These are phyloP conservation scores for Pyricularia sp. DNA, from an alignment of 2,329 filamentous ascomycete species.

Conservation along the genomic window DNA sequence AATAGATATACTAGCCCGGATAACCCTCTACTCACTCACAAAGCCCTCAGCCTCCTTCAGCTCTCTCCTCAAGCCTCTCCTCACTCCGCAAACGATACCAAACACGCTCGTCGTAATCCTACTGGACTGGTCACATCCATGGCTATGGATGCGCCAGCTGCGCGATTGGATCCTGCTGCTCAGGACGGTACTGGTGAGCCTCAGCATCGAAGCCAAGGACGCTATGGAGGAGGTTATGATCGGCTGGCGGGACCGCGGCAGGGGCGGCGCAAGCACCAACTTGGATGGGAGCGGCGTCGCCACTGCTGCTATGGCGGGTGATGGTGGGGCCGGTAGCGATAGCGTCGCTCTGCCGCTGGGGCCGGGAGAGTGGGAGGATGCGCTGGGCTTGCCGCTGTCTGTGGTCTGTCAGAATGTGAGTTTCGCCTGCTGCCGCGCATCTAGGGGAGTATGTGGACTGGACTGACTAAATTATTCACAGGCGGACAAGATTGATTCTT, in stretches of 20 bases:
- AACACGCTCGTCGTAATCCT: conserved; percentile 84
- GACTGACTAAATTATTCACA: conserved; percentile 23
- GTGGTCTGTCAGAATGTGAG: conserved; percentile 92
- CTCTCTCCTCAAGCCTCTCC: conserved; percentile 71
- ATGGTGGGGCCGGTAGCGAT: conserved; percentile 31
- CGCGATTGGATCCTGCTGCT: conserved; percentile 84
- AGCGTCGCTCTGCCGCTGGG: conserved; percentile 69
- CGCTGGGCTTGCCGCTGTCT: conserved; percentile 74
- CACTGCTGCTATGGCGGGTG: conserved; percentile 29
- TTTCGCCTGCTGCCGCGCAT: conserved; percentile 8
- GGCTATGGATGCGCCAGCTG: conserved; percentile 83
- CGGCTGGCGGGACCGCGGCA: conserved; percentile 68
- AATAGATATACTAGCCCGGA: conserved; percentile 75
- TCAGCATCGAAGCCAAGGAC: conserved; percentile 68
- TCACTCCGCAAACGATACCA: conserved; percentile 74
- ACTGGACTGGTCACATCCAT: conserved; percentile 93
- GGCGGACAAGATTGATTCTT: conserved; percentile 80
- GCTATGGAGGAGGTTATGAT: conserved; percentile 82
- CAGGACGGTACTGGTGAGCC: conserved; percentile 62
- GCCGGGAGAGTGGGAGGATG: conserved; percentile 89
- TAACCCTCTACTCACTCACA: conserved; percentile 83
- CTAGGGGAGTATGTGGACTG: conserved; percentile 4
- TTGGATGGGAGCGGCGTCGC: conserved; percentile 51
- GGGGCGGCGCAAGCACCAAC: conserved; percentile 52
- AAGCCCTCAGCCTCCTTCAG: conserved; percentile 76